These are phyloP conservation scores for Sporopachydermia lactativora DNA, from an alignment of 805 yeast species.

Conservation along the genomic window DNA sequence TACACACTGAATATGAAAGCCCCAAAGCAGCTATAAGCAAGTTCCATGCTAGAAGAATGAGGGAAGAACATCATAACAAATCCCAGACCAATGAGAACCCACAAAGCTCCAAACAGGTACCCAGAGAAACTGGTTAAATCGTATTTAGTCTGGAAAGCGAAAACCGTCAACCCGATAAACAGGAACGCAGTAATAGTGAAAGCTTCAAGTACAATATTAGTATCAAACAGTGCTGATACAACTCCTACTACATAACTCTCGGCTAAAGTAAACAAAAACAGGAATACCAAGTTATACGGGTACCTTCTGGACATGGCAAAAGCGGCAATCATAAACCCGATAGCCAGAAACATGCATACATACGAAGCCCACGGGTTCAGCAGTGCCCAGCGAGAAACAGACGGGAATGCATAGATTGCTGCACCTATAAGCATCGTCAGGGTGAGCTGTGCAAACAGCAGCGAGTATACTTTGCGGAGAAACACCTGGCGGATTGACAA, in stretches of 20 bases:
- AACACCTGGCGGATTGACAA: constrained; percentile 63
- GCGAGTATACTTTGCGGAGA: constrained; percentile 63
- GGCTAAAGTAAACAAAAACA: constrained; percentile 54
- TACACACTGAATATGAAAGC: constrained; percentile 62
- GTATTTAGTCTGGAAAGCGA: constrained; percentile 67
- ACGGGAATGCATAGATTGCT: constrained; percentile 29
- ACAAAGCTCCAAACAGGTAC: constrained; percentile 37
- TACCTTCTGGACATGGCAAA: constrained; percentile 48
- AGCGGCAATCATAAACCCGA: constrained; percentile 54
- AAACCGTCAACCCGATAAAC: constrained; percentile 61
- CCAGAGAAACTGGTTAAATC: constrained; percentile 63
- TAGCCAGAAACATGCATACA: constrained; percentile 41
- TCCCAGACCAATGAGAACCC: constrained; percentile 61
- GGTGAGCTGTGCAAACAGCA: constrained; percentile 50
- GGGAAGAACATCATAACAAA: constrained; percentile 58
- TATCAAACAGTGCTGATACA: constrained; percentile 46
- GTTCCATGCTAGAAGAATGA: constrained; percentile 38
- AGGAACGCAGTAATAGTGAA: constrained; percentile 51
- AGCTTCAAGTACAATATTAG: constrained; percentile 56
- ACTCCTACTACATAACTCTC: constrained; percentile 67
- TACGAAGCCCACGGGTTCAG: constrained; percentile 43
- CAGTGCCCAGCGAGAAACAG: constrained; percentile 40
- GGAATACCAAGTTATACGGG: constrained; percentile 48
- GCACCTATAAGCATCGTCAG: constrained; percentile 46
- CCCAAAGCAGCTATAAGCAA: constrained; percentile 58